Evolutionary conservation across 805 yeast species (phyloP).

Genomic region (Schwanniomyces vanrijiae): DNA sequence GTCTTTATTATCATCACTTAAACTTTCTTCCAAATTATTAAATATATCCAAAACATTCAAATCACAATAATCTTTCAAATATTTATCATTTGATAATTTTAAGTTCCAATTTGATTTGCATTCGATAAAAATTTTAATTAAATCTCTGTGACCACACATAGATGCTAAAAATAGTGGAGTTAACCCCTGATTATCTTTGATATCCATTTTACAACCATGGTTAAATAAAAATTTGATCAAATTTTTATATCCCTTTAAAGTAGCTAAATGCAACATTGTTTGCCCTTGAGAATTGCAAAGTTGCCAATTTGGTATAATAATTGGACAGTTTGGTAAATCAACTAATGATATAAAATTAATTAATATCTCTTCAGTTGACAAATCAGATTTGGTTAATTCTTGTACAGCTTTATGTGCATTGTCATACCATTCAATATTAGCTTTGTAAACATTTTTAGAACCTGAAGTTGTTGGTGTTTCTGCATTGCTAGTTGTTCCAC

Average conservation of each 20-base stretch:
- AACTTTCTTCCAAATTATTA: slow-evolving; percentile 20
- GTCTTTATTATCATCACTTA: slow-evolving; percentile 6
- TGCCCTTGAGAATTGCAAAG: slow-evolving; percentile 83
- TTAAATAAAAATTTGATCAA: slow-evolving; percentile 65
- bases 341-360: slow-evolving; percentile 56
- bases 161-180: slow-evolving; percentile 90
- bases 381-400: slow-evolving; percentile 43
- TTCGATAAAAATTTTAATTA: slow-evolving; percentile 59
- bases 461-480: slow-evolving; percentile 6
- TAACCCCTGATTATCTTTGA: slow-evolving; percentile 74
- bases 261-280: slow-evolving; percentile 82
- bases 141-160: slow-evolving; percentile 66
- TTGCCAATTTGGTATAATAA: slow-evolving; percentile 71
- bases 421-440: slow-evolving; percentile 48
- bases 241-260: slow-evolving; percentile 66
- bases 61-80: slow-evolving; percentile 43
- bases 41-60: slow-evolving; percentile 45
- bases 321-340: slow-evolving; percentile 63
- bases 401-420: slow-evolving; percentile 53
- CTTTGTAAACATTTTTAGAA: slow-evolving; percentile 10
- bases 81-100: slow-evolving; percentile 50
- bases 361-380: slow-evolving; percentile 50
- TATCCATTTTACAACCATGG: slow-evolving; percentile 66
- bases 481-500: slow-evolving; percentile 14
- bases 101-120: slow-evolving; percentile 61